A percentile compares a stretch with the other conserved stretches of the same genome.
phyloP scores from a whole-genome alignment of 1,284 basidiomycete genomes.

The Cryptococcus floricola region DNA sequence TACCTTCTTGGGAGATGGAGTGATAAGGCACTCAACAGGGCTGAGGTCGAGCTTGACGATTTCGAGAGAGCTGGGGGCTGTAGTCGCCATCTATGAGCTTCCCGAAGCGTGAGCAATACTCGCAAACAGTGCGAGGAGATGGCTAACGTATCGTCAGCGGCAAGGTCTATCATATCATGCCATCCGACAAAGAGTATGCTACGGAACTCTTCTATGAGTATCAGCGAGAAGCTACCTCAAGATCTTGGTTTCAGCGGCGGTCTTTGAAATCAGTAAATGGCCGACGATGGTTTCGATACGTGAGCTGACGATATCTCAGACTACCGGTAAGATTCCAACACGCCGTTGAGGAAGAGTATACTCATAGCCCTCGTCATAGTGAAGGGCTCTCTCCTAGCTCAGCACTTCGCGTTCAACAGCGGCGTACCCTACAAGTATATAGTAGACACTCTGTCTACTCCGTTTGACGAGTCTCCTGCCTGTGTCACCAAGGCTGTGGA shows the following conservation, averaged over 20 bases:
- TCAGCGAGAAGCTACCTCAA: slow-evolving; percentile 26
- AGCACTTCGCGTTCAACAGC: slow-evolving; percentile 45
- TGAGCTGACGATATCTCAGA: slow-evolving; percentile 1
- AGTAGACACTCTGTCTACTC: slow-evolving; percentile 34
- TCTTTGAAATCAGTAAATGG: slow-evolving; percentile 23
- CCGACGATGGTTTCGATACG: neutral
- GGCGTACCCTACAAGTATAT: slow-evolving; percentile 45
- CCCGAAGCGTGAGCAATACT: slow-evolving; percentile 10
- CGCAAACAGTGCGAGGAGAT: neutral
- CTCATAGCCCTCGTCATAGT: slow-evolving; percentile 3
- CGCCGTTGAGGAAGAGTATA: neutral
- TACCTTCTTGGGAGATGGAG: slow-evolving; percentile 16
- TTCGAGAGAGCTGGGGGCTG: neutral
- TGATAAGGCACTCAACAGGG: slow-evolving; percentile 4
- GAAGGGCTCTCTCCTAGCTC: slow-evolving; percentile 31
- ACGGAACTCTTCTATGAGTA: slow-evolving; percentile 32
- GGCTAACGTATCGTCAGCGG: slow-evolving; percentile 9
- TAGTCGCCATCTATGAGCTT: slow-evolving; percentile 14
- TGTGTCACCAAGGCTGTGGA: slow-evolving; percentile 31
- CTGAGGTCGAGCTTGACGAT: slow-evolving; percentile 6
- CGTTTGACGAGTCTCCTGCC: slow-evolving; percentile 33
- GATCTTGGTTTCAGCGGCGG: slow-evolving; percentile 36
- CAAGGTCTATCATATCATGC: slow-evolving; percentile 32
- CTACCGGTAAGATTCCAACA: neutral
- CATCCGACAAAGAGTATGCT: slow-evolving; percentile 5